These are phyloP conservation scores for Spinellus fusiger DNA, from an alignment of 192 early-diverging fungal genomes.

Conservation along the genomic window DNA sequence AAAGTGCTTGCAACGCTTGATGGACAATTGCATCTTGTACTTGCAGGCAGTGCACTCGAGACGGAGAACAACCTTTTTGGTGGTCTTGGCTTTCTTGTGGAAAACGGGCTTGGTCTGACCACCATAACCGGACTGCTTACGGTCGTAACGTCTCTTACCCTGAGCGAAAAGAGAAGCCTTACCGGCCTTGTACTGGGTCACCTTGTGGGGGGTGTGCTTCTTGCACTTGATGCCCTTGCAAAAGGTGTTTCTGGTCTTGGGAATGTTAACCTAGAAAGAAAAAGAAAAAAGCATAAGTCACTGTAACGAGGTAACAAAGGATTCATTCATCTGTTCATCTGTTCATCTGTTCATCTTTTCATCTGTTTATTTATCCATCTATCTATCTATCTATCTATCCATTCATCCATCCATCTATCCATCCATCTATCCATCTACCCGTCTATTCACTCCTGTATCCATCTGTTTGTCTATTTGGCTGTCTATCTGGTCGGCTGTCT, in stretches of 20 bases:
- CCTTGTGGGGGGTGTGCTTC: slow-evolving; percentile 99
- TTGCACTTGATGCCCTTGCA: slow-evolving; percentile 96
- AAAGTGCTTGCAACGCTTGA: slow-evolving; percentile 99
- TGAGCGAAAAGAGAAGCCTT: slow-evolving; percentile 99
- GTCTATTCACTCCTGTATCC: no score
- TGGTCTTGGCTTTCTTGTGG: slow-evolving; percentile 99
- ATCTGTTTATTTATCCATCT: no score
- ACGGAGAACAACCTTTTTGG: slow-evolving; percentile 99
- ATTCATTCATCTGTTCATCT: no score
- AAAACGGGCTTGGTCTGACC: slow-evolving; percentile 99
- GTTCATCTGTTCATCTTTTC: no score
- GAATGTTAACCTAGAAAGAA: slow-evolving; percentile 86
- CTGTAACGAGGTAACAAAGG: no score
- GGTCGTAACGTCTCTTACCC: slow-evolving; percentile 66
- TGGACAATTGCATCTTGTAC: slow-evolving; percentile 95
- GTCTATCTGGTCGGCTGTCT: no score
- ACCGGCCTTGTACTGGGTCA: slow-evolving; percentile 99
- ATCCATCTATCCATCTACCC: no score
- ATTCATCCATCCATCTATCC: no score
- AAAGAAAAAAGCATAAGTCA: not conserved
- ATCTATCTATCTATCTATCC: no score
- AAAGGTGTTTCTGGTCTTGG: slow-evolving; percentile 99
- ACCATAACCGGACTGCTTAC: slow-evolving; percentile 99
- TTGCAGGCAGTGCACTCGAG: slow-evolving; percentile 97
- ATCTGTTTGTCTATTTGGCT: no score